Evolutionary conservation across 2,329 filamentous ascomycete genomes (phyloP).

Genomic region (Fusarium newnesense): DNA sequence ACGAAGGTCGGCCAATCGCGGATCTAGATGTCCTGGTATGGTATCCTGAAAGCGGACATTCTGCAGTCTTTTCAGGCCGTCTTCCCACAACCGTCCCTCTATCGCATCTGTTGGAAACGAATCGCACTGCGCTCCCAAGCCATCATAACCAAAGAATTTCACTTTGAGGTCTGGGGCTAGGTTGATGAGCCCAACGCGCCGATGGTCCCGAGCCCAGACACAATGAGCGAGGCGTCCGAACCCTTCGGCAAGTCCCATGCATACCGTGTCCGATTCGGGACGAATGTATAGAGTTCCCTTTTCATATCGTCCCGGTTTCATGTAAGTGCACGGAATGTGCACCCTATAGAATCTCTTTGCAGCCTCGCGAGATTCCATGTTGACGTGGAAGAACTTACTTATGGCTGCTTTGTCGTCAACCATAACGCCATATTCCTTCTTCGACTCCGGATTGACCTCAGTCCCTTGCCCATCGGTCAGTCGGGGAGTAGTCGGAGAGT

Average conservation of each 20-base stretch:
- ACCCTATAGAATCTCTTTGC: not conserved
- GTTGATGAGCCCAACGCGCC: not conserved
- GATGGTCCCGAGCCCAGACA: not conserved
- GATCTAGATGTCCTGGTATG: not conserved
- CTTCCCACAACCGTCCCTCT: not conserved
- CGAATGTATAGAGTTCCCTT: not conserved
- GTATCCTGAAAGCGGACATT: not conserved
- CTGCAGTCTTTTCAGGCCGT: not conserved
- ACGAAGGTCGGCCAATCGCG: not conserved
- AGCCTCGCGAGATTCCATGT: not conserved
- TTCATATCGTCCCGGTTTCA: not conserved
- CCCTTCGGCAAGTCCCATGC: not conserved
- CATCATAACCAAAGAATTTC: not conserved
- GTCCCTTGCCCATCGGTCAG: too few species aligned
- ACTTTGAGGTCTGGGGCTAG: not conserved
- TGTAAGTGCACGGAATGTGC: not conserved
- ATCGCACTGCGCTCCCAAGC: not conserved
- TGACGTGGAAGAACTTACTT: not conserved
- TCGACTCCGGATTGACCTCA: fast-evolving
- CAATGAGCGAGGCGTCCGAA: not conserved
- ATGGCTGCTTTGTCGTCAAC: not conserved
- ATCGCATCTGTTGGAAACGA: not conserved
- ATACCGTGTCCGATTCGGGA: not conserved
- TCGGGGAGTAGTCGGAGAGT: not conserved
- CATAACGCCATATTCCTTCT: not conserved